Percentiles rank a stretch among this genome's conserved stretches.
phyloP scores from a whole-genome alignment of 371 early-diverging fungal genomes.

The Apophysomyces elegans region DNA sequence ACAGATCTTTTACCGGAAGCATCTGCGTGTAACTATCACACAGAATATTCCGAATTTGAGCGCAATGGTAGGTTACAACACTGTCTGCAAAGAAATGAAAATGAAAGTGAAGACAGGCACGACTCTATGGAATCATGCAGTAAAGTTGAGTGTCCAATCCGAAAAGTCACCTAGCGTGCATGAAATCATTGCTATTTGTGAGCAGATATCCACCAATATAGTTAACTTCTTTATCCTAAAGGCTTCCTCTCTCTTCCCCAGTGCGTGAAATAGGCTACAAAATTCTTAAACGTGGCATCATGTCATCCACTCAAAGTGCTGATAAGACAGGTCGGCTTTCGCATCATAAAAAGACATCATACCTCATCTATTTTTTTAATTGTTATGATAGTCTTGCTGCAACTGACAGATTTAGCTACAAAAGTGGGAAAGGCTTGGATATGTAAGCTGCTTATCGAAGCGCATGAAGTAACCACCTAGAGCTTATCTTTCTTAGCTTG shows the following conservation, averaged over 20 bases:
- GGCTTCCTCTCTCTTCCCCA: background rate
- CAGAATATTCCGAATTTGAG: background rate
- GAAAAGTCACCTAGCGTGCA: background rate
- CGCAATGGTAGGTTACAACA: background rate
- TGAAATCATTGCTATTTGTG: background rate
- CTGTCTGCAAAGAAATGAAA: background rate
- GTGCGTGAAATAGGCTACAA: conserved; percentile 4
- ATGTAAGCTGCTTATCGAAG: background rate
- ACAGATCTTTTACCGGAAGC: background rate
- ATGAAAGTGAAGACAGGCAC: background rate
- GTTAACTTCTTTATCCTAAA: background rate
- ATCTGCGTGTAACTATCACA: background rate
- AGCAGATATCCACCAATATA: background rate
- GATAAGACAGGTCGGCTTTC: background rate
- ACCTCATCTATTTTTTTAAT: background rate
- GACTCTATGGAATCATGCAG: background rate
- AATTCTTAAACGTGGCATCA: background rate
- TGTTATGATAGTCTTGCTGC: background rate
- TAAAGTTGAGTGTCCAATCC: background rate
- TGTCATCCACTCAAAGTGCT: background rate
- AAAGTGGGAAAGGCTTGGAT: background rate
- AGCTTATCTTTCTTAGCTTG: background rate
- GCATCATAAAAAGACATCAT: too few species aligned
- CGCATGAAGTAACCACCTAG: too few species aligned
- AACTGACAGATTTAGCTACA: background rate